These are phyloP conservation scores for Hirsutella minnesotensis DNA, from an alignment of 2,329 filamentous ascomycete species.

Conservation along the genomic window DNA sequence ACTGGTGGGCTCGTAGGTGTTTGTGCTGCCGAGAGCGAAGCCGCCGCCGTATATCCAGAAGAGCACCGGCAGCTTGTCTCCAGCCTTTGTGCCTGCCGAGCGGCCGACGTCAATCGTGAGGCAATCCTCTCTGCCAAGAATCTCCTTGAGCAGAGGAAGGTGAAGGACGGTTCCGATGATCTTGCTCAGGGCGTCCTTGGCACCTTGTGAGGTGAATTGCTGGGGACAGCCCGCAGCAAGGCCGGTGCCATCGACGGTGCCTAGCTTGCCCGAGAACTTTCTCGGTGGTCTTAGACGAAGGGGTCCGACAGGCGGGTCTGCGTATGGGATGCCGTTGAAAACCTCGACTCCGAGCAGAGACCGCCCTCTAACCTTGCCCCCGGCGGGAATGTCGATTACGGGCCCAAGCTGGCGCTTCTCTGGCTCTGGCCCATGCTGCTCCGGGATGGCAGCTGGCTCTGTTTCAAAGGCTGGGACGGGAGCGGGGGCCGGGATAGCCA, in stretches of 20 bases:
- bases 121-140: constrained; percentile 51
- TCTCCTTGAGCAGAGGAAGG: constrained; percentile 43
- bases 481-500: no score
- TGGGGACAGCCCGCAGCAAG: constrained; percentile 45
- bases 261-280: constrained; percentile 33
- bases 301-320: background rate
- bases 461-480: no score
- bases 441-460: no score
- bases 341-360: background rate
- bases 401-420: no score
- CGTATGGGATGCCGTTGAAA: constrained; percentile 1
- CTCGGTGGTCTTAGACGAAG: constrained; percentile 46
- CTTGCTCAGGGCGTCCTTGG: constrained; percentile 24
- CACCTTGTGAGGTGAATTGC: constrained; percentile 46
- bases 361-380: background rate
- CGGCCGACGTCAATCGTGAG: constrained; percentile 48
- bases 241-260: constrained; percentile 35
- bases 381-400: background rate
- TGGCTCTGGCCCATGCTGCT: no score
- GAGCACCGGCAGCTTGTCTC: constrained; percentile 50
- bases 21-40: constrained; percentile 41
- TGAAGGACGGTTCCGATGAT: constrained; percentile 39
- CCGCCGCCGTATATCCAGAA: constrained; percentile 64
- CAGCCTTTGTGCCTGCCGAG: constrained; percentile 40
- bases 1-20: constrained; percentile 39